A percentile compares a stretch with the other conserved stretches of the same genome.
These are phyloP conservation scores for Rhamnella rubrinervis DNA, from an alignment of 331 rosid species.

Conservation along the genomic window DNA sequence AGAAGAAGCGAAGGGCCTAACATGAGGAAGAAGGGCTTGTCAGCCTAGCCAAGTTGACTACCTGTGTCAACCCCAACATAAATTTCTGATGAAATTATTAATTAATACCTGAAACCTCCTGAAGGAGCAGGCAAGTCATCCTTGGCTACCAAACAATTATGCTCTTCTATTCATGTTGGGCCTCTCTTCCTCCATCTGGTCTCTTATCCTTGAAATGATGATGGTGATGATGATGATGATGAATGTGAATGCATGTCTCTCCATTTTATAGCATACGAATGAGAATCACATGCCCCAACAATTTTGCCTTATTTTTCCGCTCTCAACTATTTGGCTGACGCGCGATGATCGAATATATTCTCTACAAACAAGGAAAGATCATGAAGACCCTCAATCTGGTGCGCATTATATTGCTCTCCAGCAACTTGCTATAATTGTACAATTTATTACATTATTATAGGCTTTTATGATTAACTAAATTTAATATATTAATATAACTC, in stretches of 20 bases:
- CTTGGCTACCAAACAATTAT: slow-evolving; percentile 25
- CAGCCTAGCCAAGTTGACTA: slow-evolving; percentile 27
- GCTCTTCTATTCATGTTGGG: slow-evolving; percentile 20
- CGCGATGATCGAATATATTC: slow-evolving; percentile 20
- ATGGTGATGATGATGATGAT: not conserved
- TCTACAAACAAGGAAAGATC: not conserved
- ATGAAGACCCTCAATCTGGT: not conserved
- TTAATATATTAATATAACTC: too few relatives aligned
- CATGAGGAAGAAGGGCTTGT: slow-evolving; percentile 17
- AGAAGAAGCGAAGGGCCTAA: slow-evolving; percentile 19
- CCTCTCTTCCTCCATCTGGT: slow-evolving; percentile 11
- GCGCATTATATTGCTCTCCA: too few relatives aligned
- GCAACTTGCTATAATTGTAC: not conserved
- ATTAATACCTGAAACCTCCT: not conserved
- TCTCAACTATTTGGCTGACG: not conserved
- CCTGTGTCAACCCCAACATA: slow-evolving; percentile 5
- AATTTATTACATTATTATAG: not conserved
- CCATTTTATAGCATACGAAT: slow-evolving; percentile 8
- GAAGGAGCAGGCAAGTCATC: slow-evolving; percentile 34
- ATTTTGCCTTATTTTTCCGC: not conserved
- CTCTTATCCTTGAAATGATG: not conserved
- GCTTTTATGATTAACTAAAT: too few relatives aligned
- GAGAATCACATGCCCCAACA: too few relatives aligned
- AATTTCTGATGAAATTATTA: too few relatives aligned
- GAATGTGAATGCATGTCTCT: not conserved